These are phyloP conservation scores for Diaporthe citri DNA, from an alignment of 2,329 filamentous ascomycete genomes.

Conservation along the genomic window DNA sequence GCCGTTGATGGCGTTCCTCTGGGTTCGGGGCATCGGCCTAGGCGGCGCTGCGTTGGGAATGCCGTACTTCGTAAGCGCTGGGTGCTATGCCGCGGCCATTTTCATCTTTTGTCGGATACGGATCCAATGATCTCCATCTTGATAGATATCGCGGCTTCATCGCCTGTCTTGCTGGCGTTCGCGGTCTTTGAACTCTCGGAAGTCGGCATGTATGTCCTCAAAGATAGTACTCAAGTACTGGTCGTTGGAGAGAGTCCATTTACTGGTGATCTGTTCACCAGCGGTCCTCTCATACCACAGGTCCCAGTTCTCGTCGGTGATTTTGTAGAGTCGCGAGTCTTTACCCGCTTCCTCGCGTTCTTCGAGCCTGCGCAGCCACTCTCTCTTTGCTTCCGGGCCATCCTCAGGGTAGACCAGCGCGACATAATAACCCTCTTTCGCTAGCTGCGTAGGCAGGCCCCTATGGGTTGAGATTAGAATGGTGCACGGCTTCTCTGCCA, in stretches of 20 bases:
- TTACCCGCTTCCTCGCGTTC: conserved; percentile 26
- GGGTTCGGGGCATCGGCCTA: conserved; percentile 58
- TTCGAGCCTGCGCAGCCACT: conserved; percentile 36
- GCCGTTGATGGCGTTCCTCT: conserved; percentile 60
- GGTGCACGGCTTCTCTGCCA: conserved; percentile 28
- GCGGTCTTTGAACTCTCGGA: background rate
- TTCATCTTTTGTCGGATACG: conserved; percentile 46
- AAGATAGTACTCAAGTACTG: conserved; percentile 33
- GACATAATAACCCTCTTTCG: conserved; percentile 34
- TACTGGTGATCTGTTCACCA: conserved; percentile 23
- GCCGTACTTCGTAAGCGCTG: conserved; percentile 56
- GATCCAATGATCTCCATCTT: background rate
- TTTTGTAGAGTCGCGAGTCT: conserved; percentile 32
- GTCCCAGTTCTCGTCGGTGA: conserved; percentile 30
- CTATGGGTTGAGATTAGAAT: conserved; percentile 32
- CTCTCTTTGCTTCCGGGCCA: background rate
- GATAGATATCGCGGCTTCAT: background rate
- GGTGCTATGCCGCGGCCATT: conserved; percentile 53
- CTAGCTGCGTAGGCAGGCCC: conserved; percentile 22
- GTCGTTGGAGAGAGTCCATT: background rate
- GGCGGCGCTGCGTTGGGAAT: conserved; percentile 53
- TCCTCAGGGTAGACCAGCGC: conserved; percentile 33
- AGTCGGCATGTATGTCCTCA: conserved; percentile 7
- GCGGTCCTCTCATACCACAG: conserved; percentile 28
- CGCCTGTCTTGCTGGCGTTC: background rate